Percentiles rank a stretch among this genome's conserved stretches.
phyloP scores from a whole-genome alignment of 2,329 filamentous ascomycete species.

The Fusarium sp. region DNA sequence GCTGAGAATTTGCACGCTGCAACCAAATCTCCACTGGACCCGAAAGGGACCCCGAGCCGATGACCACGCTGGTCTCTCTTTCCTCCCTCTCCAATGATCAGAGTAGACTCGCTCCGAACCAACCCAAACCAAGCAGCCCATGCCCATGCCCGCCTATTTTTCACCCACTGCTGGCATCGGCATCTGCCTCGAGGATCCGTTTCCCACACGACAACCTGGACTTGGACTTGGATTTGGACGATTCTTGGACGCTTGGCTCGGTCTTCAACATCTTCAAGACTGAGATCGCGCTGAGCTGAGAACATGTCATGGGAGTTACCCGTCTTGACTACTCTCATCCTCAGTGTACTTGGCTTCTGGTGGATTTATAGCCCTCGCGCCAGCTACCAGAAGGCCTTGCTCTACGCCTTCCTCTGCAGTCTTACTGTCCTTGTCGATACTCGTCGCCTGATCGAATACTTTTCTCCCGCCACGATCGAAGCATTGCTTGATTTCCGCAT shows the following conservation, averaged over 20 bases:
- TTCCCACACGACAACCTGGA: conserved; percentile 39
- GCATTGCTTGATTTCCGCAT: conserved; percentile 56
- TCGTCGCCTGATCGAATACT: conserved; percentile 46
- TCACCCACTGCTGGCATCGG: conserved; percentile 44
- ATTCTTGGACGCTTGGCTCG: conserved; percentile 34
- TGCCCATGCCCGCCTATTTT: conserved; percentile 44
- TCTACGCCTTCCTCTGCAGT: conserved; percentile 49
- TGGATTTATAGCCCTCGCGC: conserved; percentile 51
- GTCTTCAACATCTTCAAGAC: conserved; percentile 41
- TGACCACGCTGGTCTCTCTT: conserved; percentile 27
- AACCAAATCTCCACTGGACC: conserved; percentile 25
- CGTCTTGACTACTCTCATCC: conserved; percentile 54
- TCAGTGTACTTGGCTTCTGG: conserved; percentile 53
- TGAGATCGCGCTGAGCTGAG: conserved; percentile 52
- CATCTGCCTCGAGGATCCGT: conserved; percentile 36
- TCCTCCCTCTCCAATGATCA: neutral
- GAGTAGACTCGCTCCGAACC: neutral
- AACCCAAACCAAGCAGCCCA: conserved; percentile 26
- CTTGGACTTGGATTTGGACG: conserved; percentile 16
- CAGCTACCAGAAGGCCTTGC: conserved; percentile 48
- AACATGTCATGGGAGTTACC: conserved; percentile 59
- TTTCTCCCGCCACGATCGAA: conserved; percentile 46
- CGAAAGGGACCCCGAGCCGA: neutral
- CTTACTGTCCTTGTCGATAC: conserved; percentile 50
- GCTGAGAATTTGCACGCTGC: conserved; percentile 18